Evolutionary conservation across 2,329 filamentous ascomycete genomes (phyloP).

Genomic region (Thelonectria rubi): DNA sequence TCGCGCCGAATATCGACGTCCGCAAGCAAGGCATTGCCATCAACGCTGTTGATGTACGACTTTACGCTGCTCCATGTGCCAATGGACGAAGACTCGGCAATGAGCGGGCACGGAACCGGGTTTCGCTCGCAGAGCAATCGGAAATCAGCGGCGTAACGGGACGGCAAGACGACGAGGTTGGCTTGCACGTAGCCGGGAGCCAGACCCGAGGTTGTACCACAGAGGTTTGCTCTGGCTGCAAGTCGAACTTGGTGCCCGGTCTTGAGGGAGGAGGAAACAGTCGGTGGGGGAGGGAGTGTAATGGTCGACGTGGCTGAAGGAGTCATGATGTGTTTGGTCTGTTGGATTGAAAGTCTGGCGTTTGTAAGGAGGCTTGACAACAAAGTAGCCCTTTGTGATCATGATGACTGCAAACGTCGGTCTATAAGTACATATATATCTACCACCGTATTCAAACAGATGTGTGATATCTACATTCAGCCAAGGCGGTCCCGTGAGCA

Average conservation of each 20-base stretch:
- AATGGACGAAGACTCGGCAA: constrained; percentile 58
- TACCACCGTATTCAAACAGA: neutral
- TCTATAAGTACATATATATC: neutral
- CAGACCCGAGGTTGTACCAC: constrained; percentile 61
- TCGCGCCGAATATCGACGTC: constrained; percentile 65
- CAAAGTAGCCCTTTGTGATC: too few species aligned
- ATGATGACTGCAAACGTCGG: too few species aligned
- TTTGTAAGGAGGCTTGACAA: too few species aligned
- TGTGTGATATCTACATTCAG: neutral
- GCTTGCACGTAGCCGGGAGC: constrained; percentile 67
- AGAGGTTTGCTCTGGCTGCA: constrained; percentile 52
- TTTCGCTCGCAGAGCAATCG: constrained; percentile 66
- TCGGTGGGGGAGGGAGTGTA: neutral
- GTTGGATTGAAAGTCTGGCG: neutral
- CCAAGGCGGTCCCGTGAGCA: neutral
- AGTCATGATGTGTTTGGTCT: neutral
- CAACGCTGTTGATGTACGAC: constrained; percentile 37
- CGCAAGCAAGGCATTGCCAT: constrained; percentile 27
- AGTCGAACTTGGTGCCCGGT: constrained; percentile 44
- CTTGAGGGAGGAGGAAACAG: neutral
- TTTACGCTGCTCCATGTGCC: constrained; percentile 54
- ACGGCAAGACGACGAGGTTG: constrained; percentile 68
- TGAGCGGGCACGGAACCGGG: constrained; percentile 68
- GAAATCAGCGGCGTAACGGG: constrained; percentile 65
- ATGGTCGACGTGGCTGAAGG: neutral